Evolutionary conservation across 148 eudicot species (phyloP).

Genomic region (Arbutus unedo): DNA sequence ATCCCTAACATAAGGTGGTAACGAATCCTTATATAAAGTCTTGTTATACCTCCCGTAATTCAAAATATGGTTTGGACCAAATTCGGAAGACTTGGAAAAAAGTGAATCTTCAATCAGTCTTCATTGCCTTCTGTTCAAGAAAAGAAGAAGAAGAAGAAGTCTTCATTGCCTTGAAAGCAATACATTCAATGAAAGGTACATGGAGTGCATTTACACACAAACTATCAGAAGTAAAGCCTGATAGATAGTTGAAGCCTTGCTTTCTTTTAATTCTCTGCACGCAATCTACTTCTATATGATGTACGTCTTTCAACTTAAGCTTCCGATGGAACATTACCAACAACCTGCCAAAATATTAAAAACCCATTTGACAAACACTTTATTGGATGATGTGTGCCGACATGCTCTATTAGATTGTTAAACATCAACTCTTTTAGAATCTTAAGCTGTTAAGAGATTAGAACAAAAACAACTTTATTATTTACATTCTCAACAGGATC

Average conservation of each 20-base stretch:
- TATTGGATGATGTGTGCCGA: too few species aligned
- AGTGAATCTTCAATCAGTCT: neutral
- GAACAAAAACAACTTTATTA: too few species aligned
- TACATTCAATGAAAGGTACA: neutral
- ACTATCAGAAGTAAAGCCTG: neutral
- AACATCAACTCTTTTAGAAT: too few species aligned
- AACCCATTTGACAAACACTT: constrained; percentile 8
- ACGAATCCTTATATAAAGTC: too few species aligned
- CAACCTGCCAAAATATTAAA: neutral
- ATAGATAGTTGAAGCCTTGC: neutral
- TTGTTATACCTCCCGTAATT: too few species aligned
- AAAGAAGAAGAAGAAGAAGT: neutral
- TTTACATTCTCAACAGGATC: too few species aligned
- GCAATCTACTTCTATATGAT: neutral
- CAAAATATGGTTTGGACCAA: neutral
- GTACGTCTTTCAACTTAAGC: neutral
- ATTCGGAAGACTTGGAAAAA: neutral
- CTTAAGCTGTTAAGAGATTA: too few species aligned
- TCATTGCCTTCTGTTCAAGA: neutral
- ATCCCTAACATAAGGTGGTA: too few species aligned
- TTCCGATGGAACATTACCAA: neutral
- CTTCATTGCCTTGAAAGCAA: neutral
- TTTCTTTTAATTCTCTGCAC: constrained; percentile 6
- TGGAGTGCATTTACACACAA: neutral
- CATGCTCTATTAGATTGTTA: too few species aligned